Conservation (phyloP, 805 yeast genomes). For the Schwanniomyces yamadae region DNA sequence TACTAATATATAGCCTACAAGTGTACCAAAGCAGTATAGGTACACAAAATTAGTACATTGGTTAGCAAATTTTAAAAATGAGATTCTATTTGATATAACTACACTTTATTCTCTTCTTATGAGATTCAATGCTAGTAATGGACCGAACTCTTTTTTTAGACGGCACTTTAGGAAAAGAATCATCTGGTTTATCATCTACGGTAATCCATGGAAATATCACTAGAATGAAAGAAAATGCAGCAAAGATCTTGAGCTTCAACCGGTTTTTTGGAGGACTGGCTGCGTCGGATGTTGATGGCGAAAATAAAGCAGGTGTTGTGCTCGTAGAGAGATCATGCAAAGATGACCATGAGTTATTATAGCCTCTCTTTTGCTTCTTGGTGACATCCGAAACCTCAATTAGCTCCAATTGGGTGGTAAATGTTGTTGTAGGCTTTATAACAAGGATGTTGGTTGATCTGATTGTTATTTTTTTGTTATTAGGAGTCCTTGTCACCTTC, state of each 20-base stretch:
- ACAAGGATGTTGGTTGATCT: conserved; percentile 2
- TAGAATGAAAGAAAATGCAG: neutral
- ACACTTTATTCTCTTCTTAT: neutral
- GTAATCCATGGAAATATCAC: neutral
- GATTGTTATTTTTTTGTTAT: conserved; percentile 3
- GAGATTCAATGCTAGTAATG: neutral
- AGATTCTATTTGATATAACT: too few species aligned
- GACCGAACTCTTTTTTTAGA: neutral
- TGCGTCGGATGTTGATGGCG: neutral
- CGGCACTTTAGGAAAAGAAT: neutral
- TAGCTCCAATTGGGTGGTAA: conserved; percentile 3
- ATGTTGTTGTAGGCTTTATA: neutral
- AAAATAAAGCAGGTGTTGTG: neutral
- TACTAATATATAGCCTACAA: too few species aligned
- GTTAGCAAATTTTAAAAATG: too few species aligned
- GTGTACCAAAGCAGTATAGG: too few species aligned
- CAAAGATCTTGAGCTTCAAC: neutral
- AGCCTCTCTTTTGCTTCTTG: neutral
- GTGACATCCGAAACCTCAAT: conserved; percentile 1
- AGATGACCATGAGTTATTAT: neutral
- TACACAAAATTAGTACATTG: too few species aligned
- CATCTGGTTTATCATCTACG: neutral
- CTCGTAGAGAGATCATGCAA: neutral
- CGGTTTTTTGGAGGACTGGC: neutral
- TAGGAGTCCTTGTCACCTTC: conserved; percentile 1